Conservation (phyloP, 78 protist genomes). For the Dictyostelium firmibasis region DNA sequence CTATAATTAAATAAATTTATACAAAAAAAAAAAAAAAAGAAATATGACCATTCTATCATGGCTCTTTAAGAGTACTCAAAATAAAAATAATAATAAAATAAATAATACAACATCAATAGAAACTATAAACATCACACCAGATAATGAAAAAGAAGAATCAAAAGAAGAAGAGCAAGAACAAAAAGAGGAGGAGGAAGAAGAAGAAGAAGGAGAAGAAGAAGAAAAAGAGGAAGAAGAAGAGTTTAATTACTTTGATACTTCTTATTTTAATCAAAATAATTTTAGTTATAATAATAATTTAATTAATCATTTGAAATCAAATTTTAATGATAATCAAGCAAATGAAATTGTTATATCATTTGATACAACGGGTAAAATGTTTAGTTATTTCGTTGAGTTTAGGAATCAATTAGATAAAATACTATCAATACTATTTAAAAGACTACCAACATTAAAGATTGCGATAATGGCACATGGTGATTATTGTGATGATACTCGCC, state of each 20-base stretch:
- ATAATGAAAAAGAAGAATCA: not conserved
- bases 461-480: constrained; percentile 81
- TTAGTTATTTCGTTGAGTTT: constrained; percentile 18
- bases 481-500: constrained; percentile 60
- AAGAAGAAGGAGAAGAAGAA: not conserved
- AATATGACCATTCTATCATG: constrained; percentile 19
- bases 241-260: not conserved
- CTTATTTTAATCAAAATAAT: not conserved
- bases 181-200: not conserved
- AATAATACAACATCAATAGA: not conserved
- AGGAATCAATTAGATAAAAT: not conserved
- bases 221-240: not conserved
- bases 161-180: not conserved
- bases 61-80: not conserved
- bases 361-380: constrained; percentile 77
- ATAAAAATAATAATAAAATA: not conserved
- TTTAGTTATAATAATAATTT: not conserved
- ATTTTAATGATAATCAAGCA: not conserved
- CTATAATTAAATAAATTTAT: not conserved
- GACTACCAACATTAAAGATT: constrained; percentile 42
- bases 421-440: not conserved
- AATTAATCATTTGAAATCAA: not conserved
- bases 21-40: not conserved
- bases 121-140: not conserved
- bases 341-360: constrained; percentile 64